phyloP scores from a whole-genome alignment of 768 basidiomycete species.

The Tulasnella calospora region DNA sequence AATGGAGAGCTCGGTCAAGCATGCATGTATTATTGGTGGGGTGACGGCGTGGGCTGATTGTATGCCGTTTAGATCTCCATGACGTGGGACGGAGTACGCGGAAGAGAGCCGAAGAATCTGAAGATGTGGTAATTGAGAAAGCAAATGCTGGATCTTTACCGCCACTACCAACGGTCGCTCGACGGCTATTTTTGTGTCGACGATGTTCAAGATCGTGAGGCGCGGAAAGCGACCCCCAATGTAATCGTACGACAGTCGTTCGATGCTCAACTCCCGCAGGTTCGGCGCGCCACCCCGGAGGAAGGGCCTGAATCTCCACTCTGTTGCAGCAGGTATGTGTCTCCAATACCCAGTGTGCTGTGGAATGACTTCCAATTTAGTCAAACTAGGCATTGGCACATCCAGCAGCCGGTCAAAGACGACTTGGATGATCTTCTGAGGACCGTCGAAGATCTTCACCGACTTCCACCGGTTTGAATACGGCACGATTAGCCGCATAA shows the following conservation, averaged over 20 bases:
- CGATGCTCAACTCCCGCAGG: not conserved
- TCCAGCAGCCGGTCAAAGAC: not conserved
- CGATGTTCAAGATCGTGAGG: not conserved
- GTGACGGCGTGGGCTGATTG: not conserved
- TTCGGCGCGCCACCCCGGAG: not conserved
- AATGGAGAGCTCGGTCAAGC: not conserved
- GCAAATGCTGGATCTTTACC: not conserved
- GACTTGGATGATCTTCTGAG: not conserved
- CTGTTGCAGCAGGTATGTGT: not conserved
- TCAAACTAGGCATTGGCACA: not conserved
- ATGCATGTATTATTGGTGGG: not conserved
- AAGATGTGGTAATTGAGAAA: not conserved
- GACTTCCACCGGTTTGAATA: not conserved
- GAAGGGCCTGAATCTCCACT: not conserved
- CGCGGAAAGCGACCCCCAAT: not conserved
- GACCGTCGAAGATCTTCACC: not conserved
- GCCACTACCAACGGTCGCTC: not conserved
- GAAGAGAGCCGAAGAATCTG: not conserved
- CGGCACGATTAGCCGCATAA: not conserved
- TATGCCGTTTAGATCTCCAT: not conserved
- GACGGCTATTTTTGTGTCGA: not conserved
- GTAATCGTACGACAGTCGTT: not conserved
- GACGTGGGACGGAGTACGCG: not conserved
- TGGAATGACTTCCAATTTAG: not conserved
- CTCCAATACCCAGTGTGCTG: not conserved